Evolutionary conservation across 2,329 filamentous ascomycete species (phyloP).

Genomic region (Aciculosporium take): DNA sequence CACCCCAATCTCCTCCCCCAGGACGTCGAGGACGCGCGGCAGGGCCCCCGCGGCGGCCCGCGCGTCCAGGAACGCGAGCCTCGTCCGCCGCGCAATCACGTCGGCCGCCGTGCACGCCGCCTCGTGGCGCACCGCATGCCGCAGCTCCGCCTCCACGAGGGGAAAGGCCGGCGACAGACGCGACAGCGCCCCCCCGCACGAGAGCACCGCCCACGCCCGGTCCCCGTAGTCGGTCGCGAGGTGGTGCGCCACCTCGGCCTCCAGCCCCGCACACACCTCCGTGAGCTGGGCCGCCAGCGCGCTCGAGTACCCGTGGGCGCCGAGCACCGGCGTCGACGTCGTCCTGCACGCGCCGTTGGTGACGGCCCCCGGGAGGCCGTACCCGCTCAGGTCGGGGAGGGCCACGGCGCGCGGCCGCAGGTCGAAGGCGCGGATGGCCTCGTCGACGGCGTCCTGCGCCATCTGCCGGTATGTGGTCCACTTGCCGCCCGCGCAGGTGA

Average conservation of each 20-base stretch:
- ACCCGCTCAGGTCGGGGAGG: constrained; percentile 53
- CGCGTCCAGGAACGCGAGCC: constrained; percentile 63
- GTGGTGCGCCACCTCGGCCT: constrained; percentile 26
- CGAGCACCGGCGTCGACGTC: constrained; percentile 56
- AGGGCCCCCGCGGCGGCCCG: constrained; percentile 55
- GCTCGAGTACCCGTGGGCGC: constrained; percentile 54
- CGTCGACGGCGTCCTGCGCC: constrained; percentile 74
- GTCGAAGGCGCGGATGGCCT: constrained; percentile 53
- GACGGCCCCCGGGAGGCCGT: constrained; percentile 28
- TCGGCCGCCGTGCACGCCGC: constrained; percentile 60
- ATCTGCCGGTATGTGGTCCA: constrained; percentile 86
- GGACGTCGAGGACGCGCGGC: constrained; percentile 56
- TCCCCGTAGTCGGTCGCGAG: constrained; percentile 29
- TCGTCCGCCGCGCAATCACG: constrained; percentile 54
- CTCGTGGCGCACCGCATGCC: constrained; percentile 58
- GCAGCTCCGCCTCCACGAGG: constrained; percentile 60
- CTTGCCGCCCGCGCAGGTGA: constrained; percentile 73
- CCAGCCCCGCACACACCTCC: constrained; percentile 21
- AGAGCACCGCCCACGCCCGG: constrained; percentile 57
- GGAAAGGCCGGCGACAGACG: constrained; percentile 54
- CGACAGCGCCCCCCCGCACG: constrained; percentile 39
- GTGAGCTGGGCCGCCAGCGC: constrained; percentile 20
- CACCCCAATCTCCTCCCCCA: constrained; percentile 56
- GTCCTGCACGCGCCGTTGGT: constrained; percentile 64
- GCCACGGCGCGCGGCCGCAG: constrained; percentile 38